These are phyloP conservation scores for Candida nonsorbophila DNA, from an alignment of 805 yeast species.

Conservation along the genomic window DNA sequence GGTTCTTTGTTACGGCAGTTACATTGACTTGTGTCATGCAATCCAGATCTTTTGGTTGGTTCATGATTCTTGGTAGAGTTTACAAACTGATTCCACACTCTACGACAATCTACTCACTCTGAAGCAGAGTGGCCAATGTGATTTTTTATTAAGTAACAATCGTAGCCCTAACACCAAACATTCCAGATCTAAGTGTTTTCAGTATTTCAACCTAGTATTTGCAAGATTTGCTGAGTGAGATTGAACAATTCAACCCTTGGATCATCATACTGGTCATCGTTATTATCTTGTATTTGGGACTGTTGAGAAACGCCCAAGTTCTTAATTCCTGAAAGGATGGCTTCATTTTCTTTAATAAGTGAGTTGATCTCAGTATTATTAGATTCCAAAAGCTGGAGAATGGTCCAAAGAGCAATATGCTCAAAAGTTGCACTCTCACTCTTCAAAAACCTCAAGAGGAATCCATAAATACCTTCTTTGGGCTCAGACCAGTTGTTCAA, in stretches of 20 bases:
- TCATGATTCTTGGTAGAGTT: too few relatives aligned
- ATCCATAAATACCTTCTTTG: constrained; percentile 80
- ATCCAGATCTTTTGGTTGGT: too few relatives aligned
- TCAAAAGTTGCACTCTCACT: constrained; percentile 91
- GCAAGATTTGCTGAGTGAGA: constrained; percentile 63
- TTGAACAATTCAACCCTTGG: constrained; percentile 62
- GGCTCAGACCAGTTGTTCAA: constrained; percentile 75
- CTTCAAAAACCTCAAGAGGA: constrained; percentile 72
- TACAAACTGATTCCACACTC: too few relatives aligned
- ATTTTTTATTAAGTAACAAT: too few relatives aligned
- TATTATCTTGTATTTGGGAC: constrained; percentile 18
- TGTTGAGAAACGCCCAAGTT: constrained; percentile 38
- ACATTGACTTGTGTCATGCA: too few relatives aligned
- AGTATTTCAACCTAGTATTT: constrained; percentile 37
- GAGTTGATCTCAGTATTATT: constrained; percentile 60
- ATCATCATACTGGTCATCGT: constrained; percentile 46
- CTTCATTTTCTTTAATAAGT: constrained; percentile 50
- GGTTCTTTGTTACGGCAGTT: too few relatives aligned
- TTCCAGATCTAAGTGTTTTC: too few relatives aligned
- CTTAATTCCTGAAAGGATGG: constrained; percentile 51
- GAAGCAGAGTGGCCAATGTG: too few relatives aligned
- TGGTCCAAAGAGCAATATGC: constrained; percentile 97
- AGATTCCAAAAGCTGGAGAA: constrained; percentile 86
- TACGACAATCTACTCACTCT: too few relatives aligned
- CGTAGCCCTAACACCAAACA: too few relatives aligned